Evolutionary conservation across 768 basidiomycete genomes (phyloP).

Genomic region (Pholiota microspora): DNA sequence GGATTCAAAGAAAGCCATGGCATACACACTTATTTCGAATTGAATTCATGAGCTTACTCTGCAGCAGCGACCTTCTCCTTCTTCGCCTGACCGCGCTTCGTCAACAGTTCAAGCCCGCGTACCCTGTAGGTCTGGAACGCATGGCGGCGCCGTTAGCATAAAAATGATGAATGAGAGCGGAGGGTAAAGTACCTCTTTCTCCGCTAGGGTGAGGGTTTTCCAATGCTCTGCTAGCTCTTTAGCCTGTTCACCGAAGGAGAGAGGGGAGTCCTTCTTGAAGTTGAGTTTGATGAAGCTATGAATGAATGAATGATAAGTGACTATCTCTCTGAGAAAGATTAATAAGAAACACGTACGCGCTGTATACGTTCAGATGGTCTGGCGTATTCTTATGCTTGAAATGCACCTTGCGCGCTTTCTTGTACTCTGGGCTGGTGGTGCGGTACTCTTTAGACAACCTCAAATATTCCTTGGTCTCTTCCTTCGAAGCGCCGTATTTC

Average conservation of each 20-base stretch:
- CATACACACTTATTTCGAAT: neutral
- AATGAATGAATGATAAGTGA: neutral
- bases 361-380: neutral
- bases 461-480: neutral
- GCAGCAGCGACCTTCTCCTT: neutral
- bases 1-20: neutral
- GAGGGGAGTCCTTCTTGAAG: neutral
- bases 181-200: neutral
- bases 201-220: neutral
- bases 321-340: neutral
- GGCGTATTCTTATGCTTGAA: neutral
- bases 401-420: neutral
- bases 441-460: neutral
- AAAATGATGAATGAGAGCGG: neutral
- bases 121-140: neutral
- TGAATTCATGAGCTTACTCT: neutral
- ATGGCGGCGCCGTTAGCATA: too few species aligned
- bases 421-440: neutral
- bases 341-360: neutral
- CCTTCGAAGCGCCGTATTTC: conserved; percentile 1
- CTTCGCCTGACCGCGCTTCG: neutral
- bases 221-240: neutral
- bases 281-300: neutral
- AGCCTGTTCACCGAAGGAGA: neutral
- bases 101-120: neutral